These are phyloP conservation scores for Dacryopinax primogenitus DNA, from an alignment of 768 basidiomycete species.

Conservation along the genomic window DNA sequence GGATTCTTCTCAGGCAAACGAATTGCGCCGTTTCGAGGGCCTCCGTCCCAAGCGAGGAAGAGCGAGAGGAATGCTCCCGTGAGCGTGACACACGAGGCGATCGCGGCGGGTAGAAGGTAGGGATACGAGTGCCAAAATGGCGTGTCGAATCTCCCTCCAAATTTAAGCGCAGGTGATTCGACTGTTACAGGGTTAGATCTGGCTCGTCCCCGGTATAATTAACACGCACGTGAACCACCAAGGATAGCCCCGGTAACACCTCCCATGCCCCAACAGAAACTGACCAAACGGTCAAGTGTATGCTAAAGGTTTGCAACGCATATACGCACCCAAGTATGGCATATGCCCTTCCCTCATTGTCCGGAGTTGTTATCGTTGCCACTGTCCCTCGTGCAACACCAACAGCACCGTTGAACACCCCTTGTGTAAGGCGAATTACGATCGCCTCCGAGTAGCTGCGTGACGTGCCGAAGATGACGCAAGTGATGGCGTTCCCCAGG, in stretches of 20 bases:
- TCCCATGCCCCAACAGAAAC: conserved; percentile 93
- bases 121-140: conserved; percentile 67
- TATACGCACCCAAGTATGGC: conserved; percentile 65
- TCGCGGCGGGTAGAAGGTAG: conserved; percentile 74
- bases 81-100: conserved; percentile 66
- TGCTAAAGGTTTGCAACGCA: conserved; percentile 2
- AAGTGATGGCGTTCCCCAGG: conserved; percentile 70
- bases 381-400: conserved; percentile 88
- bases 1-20: conserved; percentile 63
- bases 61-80: conserved; percentile 72
- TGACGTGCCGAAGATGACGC: conserved; percentile 64
- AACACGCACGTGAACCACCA: conserved; percentile 60
- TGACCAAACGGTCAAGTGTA: conserved; percentile 22
- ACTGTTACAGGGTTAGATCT: conserved; percentile 33
- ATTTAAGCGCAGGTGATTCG: conserved; percentile 74
- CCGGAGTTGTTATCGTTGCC: conserved; percentile 72
- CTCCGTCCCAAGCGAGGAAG: conserved; percentile 85
- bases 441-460: conserved; percentile 68
- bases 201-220: conserved; percentile 16
- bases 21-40: conserved; percentile 75
- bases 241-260: conserved; percentile 84
- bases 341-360: conserved; percentile 90
- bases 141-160: conserved; percentile 60
- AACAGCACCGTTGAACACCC: conserved; percentile 84
- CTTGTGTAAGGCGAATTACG: conserved; percentile 74